Conservation (phyloP, 169 alveolate species). For the Plasmodium coatneyi region DNA sequence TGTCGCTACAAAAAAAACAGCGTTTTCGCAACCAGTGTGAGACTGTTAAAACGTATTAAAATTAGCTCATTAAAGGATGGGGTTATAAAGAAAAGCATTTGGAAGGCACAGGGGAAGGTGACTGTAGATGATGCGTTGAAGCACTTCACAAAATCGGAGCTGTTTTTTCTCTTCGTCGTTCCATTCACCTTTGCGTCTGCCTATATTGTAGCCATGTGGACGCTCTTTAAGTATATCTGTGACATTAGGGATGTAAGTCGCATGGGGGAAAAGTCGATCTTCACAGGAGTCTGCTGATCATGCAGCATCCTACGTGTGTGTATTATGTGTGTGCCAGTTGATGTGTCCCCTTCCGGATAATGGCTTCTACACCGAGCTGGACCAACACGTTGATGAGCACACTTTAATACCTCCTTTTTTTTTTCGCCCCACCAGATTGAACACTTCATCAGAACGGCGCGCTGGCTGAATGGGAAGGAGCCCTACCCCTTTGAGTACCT, state of each 20-base stretch:
- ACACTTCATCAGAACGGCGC: slow-evolving; percentile 11
- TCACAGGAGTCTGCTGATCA: background rate
- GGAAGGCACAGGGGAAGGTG: background rate
- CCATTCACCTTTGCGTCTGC: slow-evolving; percentile 51
- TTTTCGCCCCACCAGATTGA: slow-evolving; percentile 9
- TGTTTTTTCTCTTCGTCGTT: slow-evolving; percentile 34
- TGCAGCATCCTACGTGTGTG: background rate
- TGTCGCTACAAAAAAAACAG: slow-evolving; percentile 12
- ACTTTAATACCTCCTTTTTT: background rate
- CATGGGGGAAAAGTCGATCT: background rate
- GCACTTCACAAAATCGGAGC: slow-evolving; percentile 39
- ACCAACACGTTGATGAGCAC: background rate
- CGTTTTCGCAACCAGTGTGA: background rate
- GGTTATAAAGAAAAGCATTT: background rate
- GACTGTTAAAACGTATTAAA: background rate
- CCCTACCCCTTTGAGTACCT: slow-evolving; percentile 28
- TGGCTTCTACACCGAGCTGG: background rate
- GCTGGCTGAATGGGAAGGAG: slow-evolving; percentile 53
- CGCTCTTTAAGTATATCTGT: slow-evolving; percentile 52
- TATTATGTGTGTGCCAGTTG: background rate
- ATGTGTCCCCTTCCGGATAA: background rate
- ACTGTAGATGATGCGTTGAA: slow-evolving; percentile 9
- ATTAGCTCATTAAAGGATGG: slow-evolving; percentile 1
- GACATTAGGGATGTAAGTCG: slow-evolving; percentile 35
- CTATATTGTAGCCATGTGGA: slow-evolving; percentile 42